Evolutionary conservation across 1,284 basidiomycete species (phyloP), one percentile per base, ranked within the genome.

Genomic region (Sporisorium reilianum): DNA sequence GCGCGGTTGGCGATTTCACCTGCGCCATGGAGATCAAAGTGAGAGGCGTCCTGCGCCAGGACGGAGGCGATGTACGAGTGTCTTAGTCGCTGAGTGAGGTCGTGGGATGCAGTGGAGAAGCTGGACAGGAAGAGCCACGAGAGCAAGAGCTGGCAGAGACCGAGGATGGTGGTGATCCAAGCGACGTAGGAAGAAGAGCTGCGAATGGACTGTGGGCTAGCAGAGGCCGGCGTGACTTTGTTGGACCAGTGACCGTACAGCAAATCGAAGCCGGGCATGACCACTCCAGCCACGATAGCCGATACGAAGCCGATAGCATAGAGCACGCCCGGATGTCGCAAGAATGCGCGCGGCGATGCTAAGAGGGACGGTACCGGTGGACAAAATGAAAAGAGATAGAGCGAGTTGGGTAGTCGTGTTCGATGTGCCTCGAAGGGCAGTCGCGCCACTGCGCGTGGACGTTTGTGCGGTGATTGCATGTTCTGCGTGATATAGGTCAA

Each of bases 21-120:
- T 6, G 86, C 80, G 25, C 86, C 86, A 45, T 86, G 82, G 5
- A 78, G 65, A 57, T 87, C 86, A 59, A 86, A 86, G 70, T 85
- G 86, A 6, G 82, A 81, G 16, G 85, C 84, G 60, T 87, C 86
- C 60, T 87, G 86, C 3, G 82, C 78, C 36, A 87, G 67, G 20
- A 86, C 76, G 3, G 86, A 81, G 16, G 85, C 77, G 48, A 87
- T 78, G 67, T 87, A 87, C 16, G 83, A 71, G 25, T 83, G 74
- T 12, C 86, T 78, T 8, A 87, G 75, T 14, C 81, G 58, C 32
- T 81, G 73, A 4, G 84, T 82, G 28, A 86, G 77, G 22, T 83
- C 68, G 14, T 81, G 62, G 1, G 83, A 80, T 18, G 85, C 86
- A n/a, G 78, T 61, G 12, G 81, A 77, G 77, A 86, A 78, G 55